Percentiles rank a stretch among this genome's conserved stretches.
These are phyloP conservation scores for Pugionium dolabratum DNA, from an alignment of 345 rosid genomes.

Conservation along the genomic window DNA sequence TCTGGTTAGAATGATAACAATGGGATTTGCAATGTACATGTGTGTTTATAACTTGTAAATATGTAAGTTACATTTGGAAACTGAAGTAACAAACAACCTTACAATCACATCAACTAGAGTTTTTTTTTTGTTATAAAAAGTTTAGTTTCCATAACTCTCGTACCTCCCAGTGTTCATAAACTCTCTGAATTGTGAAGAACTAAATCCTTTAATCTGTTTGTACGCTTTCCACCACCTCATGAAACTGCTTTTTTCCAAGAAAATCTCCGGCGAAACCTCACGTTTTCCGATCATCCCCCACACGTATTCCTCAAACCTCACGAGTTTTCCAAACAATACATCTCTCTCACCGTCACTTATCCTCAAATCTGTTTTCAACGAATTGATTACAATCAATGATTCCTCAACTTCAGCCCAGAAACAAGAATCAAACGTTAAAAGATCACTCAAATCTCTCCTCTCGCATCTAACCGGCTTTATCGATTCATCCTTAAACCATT, in stretches of 20 bases:
- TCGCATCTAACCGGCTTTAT: background rate
- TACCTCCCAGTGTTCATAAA: conserved; percentile 47
- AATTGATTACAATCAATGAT: conserved; percentile 41
- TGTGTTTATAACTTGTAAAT: conserved; percentile 50
- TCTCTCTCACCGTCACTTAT: background rate
- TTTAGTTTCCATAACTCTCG: conserved; percentile 29
- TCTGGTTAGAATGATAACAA: conserved; percentile 77
- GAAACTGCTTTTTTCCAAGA: conserved; percentile 57
- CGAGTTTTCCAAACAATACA: conserved; percentile 20
- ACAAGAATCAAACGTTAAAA: conserved; percentile 63
- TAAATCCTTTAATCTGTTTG: conserved; percentile 32
- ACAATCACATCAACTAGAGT: too few species aligned
- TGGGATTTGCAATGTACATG: conserved; percentile 87
- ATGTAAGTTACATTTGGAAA: too few species aligned
- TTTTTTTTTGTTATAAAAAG: too few species aligned
- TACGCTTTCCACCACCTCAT: conserved; percentile 71
- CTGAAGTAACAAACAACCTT: too few species aligned
- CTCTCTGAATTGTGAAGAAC: conserved; percentile 29
- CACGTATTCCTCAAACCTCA: conserved; percentile 46
- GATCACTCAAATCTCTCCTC: conserved; percentile 35
- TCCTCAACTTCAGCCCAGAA: conserved; percentile 88
- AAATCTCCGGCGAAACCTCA: conserved; percentile 69
- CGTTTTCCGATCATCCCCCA: conserved; percentile 43
- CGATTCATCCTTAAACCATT: conserved; percentile 41
- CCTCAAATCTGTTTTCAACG: conserved; percentile 7